Conservation (phyloP, 208 protist genomes). For the Acanthamoeba royreba region DNA sequence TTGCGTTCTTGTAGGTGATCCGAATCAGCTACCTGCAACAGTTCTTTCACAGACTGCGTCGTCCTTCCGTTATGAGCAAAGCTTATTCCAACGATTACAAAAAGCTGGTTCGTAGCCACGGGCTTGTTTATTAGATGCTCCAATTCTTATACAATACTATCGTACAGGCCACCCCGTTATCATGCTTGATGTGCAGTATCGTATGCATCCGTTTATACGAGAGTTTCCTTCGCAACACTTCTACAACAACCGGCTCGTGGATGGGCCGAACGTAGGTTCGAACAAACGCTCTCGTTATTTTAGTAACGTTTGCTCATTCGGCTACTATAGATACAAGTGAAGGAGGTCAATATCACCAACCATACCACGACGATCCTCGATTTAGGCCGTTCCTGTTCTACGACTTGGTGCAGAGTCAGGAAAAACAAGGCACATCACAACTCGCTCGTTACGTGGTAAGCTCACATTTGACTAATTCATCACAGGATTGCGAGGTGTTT, state of each 20-base stretch:
- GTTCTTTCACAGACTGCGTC: conserved; percentile 54
- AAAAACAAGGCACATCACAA: neutral
- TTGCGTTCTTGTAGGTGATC: conserved; percentile 79
- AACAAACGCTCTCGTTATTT: no score
- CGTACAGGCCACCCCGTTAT: neutral
- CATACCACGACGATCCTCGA: conserved; percentile 13
- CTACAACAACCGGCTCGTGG: conserved; percentile 59
- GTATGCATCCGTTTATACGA: conserved; percentile 78
- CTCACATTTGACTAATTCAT: no score
- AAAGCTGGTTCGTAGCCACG: neutral
- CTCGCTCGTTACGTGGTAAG: neutral
- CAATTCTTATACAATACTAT: no score
- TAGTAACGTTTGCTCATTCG: no score
- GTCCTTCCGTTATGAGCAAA: conserved; percentile 51
- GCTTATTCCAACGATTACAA: conserved; percentile 54
- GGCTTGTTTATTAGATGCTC: no score
- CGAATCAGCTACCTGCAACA: conserved; percentile 75
- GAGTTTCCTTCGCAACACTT: conserved; percentile 73
- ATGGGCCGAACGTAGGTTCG: conserved; percentile 32
- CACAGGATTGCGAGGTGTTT: neutral
- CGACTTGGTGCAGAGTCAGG: conserved; percentile 27
- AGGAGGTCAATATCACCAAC: neutral
- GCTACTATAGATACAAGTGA: neutral
- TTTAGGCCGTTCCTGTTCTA: conserved; percentile 63
- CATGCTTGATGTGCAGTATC: conserved; percentile 76